Evolutionary conservation across 768 basidiomycete species (phyloP).

Genomic region (Pleurotus platypus): DNA sequence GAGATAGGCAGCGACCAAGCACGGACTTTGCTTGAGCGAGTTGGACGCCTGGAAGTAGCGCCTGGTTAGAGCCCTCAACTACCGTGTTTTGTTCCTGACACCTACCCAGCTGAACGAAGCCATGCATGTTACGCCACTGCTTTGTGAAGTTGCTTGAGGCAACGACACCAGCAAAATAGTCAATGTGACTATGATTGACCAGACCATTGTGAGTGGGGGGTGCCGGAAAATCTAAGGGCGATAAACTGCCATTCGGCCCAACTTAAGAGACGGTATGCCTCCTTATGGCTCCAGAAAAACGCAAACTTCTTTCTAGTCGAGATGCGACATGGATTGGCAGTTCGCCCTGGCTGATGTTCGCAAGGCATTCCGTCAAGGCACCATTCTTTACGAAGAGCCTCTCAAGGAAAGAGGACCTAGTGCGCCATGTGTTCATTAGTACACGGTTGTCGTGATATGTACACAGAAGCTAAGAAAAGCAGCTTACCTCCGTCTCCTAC

Average conservation of each 20-base stretch:
- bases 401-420: background rate
- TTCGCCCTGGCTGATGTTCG: constrained; percentile 8
- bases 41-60: constrained; percentile 32
- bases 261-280: no score
- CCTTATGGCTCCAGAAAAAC: no score
- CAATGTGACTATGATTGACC: constrained; percentile 15
- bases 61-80: background rate
- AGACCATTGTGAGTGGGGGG: constrained; percentile 17
- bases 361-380: background rate
- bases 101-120: constrained; percentile 39
- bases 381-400: background rate
- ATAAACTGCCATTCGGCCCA: no score
- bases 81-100: background rate
- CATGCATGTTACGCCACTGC: constrained; percentile 35
- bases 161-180: constrained; percentile 18
- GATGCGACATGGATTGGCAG: constrained; percentile 5
- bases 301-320: background rate
- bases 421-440: constrained; percentile 2
- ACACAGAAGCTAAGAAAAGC: constrained; percentile 1
- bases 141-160: constrained; percentile 24
- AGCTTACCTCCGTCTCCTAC: constrained; percentile 4
- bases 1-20: constrained; percentile 27
- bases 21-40: constrained; percentile 39
- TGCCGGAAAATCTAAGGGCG: background rate
- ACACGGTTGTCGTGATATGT: constrained; percentile 2